Conservation (phyloP, 192 early-diverging fungal species). For the Coemansia sp. region DNA sequence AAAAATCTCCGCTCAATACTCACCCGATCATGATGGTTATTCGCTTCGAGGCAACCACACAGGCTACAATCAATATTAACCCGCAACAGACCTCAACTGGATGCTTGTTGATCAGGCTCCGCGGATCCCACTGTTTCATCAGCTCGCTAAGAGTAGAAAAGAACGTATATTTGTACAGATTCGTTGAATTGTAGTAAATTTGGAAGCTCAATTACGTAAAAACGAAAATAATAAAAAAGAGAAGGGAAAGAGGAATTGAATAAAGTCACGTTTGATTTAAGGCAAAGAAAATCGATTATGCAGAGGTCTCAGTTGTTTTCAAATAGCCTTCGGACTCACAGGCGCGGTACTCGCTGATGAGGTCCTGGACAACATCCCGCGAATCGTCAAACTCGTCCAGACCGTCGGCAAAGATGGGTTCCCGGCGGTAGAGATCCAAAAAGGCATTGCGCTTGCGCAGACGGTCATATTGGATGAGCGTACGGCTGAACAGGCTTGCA, state of each 20-base stretch:
- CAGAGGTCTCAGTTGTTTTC: neutral
- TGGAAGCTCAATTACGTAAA: neutral
- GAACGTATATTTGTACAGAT: no score
- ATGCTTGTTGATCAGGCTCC: neutral
- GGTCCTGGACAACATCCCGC: slow-evolving; percentile 83
- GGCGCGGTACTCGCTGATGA: slow-evolving; percentile 93
- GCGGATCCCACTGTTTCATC: neutral
- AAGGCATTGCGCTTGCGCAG: slow-evolving; percentile 95
- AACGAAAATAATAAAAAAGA: neutral
- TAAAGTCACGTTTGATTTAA: neutral
- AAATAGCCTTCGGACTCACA: slow-evolving; percentile 91
- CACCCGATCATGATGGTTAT: slow-evolving; percentile 20
- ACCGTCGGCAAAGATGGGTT: slow-evolving; percentile 74
- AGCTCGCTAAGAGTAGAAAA: neutral
- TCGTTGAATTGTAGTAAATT: neutral
- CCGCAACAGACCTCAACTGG: neutral
- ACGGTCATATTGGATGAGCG: slow-evolving; percentile 89
- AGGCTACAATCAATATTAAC: neutral
- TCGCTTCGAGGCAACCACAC: neutral
- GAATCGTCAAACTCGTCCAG: slow-evolving; percentile 94
- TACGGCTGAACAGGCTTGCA: slow-evolving; percentile 87
- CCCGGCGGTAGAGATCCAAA: slow-evolving; percentile 89
- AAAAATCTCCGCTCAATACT: slow-evolving; percentile 24
- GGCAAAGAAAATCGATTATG: neutral
- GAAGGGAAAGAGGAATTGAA: neutral